Evolutionary conservation across 2,329 filamentous ascomycete genomes (phyloP).

Genomic region (Zymoseptoria pseudotritici): DNA sequence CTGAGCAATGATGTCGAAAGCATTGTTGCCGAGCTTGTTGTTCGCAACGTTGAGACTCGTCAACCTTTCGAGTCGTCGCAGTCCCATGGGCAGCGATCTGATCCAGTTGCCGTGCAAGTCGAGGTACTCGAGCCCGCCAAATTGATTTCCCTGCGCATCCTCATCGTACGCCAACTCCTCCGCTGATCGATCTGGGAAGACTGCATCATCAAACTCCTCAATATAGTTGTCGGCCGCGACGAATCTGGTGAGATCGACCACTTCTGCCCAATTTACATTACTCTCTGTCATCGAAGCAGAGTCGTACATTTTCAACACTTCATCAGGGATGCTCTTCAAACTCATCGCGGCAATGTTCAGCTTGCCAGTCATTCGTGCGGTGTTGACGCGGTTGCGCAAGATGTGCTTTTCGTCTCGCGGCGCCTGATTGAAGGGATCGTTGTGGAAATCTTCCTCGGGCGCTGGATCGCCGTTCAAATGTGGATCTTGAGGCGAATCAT

Average conservation of each 20-base stretch:
- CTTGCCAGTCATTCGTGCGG: slow-evolving; percentile 68
- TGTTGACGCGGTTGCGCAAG: slow-evolving; percentile 62
- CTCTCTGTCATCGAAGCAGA: slow-evolving; percentile 57
- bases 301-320: slow-evolving; percentile 88
- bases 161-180: slow-evolving; percentile 55
- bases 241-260: slow-evolving; percentile 76
- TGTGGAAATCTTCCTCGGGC: slow-evolving; percentile 54
- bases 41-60: slow-evolving; percentile 72
- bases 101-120: slow-evolving; percentile 84
- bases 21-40: slow-evolving; percentile 68
- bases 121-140: slow-evolving; percentile 70
- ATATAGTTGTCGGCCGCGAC: slow-evolving; percentile 88
- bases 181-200: slow-evolving; percentile 65
- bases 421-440: slow-evolving; percentile 65
- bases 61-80: slow-evolving; percentile 65
- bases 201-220: slow-evolving; percentile 59
- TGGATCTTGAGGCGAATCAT: slow-evolving; percentile 15
- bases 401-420: slow-evolving; percentile 57
- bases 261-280: slow-evolving; percentile 76
- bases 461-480: slow-evolving; percentile 7
- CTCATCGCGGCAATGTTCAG: slow-evolving; percentile 84
- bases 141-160: slow-evolving; percentile 64
- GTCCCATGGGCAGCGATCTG: slow-evolving; percentile 62
- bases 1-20: slow-evolving; percentile 65
- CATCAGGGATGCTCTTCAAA: slow-evolving; percentile 68